These are phyloP conservation scores for Candida dubliniensis DNA, from an alignment of 1,139 yeast genomes.

Conservation along the genomic window DNA sequence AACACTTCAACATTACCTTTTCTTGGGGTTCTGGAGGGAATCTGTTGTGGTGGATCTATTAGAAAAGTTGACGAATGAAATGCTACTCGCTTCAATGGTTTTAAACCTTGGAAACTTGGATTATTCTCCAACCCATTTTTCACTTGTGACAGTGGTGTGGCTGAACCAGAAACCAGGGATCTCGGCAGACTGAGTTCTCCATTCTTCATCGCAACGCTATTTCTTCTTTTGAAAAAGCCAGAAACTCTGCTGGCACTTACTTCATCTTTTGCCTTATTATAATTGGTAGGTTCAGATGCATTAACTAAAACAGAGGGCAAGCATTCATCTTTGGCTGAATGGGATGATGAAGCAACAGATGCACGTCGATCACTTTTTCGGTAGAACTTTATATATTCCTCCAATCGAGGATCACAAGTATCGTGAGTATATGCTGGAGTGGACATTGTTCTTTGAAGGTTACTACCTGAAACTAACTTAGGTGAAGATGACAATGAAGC, in stretches of 20 bases:
- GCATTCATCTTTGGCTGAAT: constrained; percentile 7
- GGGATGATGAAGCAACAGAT: constrained; percentile 14
- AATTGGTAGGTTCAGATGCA: constrained; percentile 17
- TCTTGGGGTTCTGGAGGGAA: constrained; percentile 64
- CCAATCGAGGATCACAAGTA: constrained; percentile 51
- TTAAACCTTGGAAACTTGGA: constrained; percentile 28
- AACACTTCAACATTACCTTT: constrained; percentile 69
- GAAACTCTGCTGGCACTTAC: constrained; percentile 19
- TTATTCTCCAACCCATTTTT: constrained; percentile 13
- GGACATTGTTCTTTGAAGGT: constrained; percentile 18
- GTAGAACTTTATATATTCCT: constrained; percentile 56
- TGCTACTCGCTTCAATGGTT: constrained; percentile 64
- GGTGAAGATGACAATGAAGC: constrained; percentile 2
- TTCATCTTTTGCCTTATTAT: constrained; percentile 10
- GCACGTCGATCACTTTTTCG: constrained; percentile 33
- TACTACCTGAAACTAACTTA: neutral
- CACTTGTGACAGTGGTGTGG: constrained; percentile 8
- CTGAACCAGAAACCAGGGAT: constrained; percentile 1
- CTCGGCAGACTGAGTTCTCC: constrained; percentile 11
- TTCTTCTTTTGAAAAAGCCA: constrained; percentile 27
- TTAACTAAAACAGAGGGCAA: constrained; percentile 49
- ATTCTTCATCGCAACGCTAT: constrained; percentile 16
- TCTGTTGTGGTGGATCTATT: constrained; percentile 73
- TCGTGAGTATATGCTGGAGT: constrained; percentile 16
- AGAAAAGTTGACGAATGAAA: constrained; percentile 72